Percentiles rank a stretch among this genome's conserved stretches.
Evolutionary conservation across 1,284 basidiomycete genomes (phyloP).

Genomic region (Polyporus tsugae): DNA sequence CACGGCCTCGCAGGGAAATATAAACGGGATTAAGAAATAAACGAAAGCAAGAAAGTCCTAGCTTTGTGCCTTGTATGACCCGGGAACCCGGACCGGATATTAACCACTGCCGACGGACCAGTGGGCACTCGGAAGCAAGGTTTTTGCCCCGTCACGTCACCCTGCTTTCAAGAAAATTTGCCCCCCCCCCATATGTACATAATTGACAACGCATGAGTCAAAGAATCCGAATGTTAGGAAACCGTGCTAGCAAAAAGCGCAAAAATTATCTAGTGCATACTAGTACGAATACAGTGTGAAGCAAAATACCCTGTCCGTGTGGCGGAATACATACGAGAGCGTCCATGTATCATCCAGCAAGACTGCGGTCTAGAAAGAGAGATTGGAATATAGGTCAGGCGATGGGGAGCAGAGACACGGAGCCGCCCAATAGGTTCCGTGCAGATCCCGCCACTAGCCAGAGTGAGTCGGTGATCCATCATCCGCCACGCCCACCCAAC

Average conservation of each 20-base stretch:
- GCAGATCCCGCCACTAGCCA: not conserved
- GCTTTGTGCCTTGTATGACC: not conserved
- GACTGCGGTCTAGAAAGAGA: not conserved
- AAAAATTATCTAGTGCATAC: not conserved
- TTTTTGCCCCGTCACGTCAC: not conserved
- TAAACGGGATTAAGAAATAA: too few species aligned
- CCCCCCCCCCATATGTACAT: too few species aligned
- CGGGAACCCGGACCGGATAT: conserved; percentile 3
- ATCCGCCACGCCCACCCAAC: not conserved
- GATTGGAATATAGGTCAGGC: not conserved
- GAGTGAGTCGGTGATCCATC: not conserved
- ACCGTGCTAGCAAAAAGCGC: not conserved
- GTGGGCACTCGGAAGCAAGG: not conserved
- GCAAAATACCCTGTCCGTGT: not conserved
- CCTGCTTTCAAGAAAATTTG: not conserved
- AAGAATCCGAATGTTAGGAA: too few species aligned
- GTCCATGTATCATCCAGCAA: not conserved
- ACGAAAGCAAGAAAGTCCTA: too few species aligned
- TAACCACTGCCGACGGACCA: conserved; percentile 1
- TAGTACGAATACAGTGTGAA: not conserved
- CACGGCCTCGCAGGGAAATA: too few species aligned
- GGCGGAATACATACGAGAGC: conserved; percentile 2
- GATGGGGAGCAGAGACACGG: not conserved
- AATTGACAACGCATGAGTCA: too few species aligned
- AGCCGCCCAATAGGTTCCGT: not conserved